These are phyloP conservation scores for Rhizopogon vulgaris DNA, from an alignment of 768 basidiomycete species.

Conservation along the genomic window DNA sequence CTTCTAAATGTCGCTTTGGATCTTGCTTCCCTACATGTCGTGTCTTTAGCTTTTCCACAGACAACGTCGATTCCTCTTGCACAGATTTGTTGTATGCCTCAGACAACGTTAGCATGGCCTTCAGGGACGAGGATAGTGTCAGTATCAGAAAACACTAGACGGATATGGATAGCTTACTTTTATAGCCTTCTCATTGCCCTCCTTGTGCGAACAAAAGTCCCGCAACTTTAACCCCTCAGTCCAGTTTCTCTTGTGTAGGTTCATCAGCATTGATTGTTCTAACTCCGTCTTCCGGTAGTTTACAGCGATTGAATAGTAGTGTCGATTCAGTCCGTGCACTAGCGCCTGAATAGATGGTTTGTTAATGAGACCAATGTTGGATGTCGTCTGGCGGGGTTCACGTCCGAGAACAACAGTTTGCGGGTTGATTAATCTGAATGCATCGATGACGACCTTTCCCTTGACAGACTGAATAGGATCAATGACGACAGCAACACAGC, in stretches of 20 bases:
- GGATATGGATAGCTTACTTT: conserved; percentile 54
- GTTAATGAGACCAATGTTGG: conserved; percentile 97
- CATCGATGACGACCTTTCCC: conserved; percentile 98
- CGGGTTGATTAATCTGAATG: conserved; percentile 95
- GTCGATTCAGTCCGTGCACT: conserved; percentile 95
- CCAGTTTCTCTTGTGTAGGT: conserved; percentile 98
- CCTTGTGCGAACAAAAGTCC: conserved; percentile 86
- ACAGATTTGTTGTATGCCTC: conserved; percentile 97
- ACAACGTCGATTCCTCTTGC: conserved; percentile 95
- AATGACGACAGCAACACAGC: conserved; percentile 94
- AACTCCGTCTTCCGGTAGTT: conserved; percentile 98
- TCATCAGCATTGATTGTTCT: conserved; percentile 98
- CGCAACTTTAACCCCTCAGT: conserved; percentile 91
- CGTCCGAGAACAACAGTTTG: conserved; percentile 84
- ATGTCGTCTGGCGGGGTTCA: conserved; percentile 95
- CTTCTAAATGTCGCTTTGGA: conserved; percentile 96
- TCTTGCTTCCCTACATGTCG: conserved; percentile 97
- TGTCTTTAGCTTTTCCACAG: conserved; percentile 90
- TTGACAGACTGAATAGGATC: conserved; percentile 99
- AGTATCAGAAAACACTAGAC: conserved; percentile 11
- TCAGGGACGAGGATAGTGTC: conserved; percentile 12
- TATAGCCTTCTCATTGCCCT: conserved; percentile 87
- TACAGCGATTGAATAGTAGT: conserved; percentile 97
- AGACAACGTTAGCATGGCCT: conserved; percentile 92
- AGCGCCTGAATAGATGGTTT: conserved; percentile 99